Evolutionary conservation across 192 early-diverging fungal genomes (phyloP), one percentile per base, ranked within the genome.

Genomic region (Coemansia sp.): DNA sequence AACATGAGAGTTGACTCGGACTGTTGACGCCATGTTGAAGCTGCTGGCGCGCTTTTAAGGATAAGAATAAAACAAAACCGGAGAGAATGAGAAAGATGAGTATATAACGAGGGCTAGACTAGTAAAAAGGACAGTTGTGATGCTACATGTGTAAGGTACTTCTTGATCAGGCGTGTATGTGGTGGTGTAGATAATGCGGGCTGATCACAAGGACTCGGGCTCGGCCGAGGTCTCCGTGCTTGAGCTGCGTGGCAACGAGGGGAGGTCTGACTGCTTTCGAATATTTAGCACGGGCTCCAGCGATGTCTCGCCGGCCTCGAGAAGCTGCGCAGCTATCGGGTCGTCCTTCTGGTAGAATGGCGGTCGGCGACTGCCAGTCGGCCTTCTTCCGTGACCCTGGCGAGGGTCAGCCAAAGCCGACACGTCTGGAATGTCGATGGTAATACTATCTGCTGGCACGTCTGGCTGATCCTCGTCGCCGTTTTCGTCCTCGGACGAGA

Each of bases 261-360:
- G 63, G 14, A 59, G 49, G 25, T 79, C 68, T 0, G 64, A 62
- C 39, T 68, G 68, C 58, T 81, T 81, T n/a, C 69, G 45, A 41
- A 71, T 72, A 32, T 42, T 68, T 57, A 72, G 71, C 11, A 74
- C 73, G 0, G 78, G 73, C 59, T 72, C 78, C 29, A 82, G 64
- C 19, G 70, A 73, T 1, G 79, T 82, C 11, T 67, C 69, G 19
- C 80, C 80, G 1, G 80, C 80, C 59, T 82, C 80, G 4, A 77
- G 68, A 35, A 82, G 64, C 59, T 82, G 74, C 14, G 63, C 68
- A 2, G 80, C 80, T 38, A 82, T 82, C 25, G 80, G 80, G 59
- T 82, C 80, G 41, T 82, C 68, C 57, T 71, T 65, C 54, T 76
- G 70, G 45, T 82, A 82, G 7, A 65, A 64, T 0, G 80, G 80